Base-by-base conservation (phyloP, 1,284 basidiomycete genomes). In the Tilletia indica region DNA sequence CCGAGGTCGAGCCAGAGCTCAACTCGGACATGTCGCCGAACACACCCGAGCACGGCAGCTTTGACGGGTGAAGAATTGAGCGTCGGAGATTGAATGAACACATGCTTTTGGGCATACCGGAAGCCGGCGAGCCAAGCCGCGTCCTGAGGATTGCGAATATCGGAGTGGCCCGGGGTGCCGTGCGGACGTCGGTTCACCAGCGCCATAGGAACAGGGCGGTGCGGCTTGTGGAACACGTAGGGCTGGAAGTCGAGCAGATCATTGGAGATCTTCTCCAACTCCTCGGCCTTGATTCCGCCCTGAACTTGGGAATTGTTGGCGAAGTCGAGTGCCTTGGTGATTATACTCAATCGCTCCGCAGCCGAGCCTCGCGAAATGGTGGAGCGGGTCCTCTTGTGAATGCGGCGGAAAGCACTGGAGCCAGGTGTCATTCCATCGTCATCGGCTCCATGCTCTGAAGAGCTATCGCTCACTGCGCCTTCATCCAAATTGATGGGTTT, bases 91-190 rank as follows among this genome's bases (percentile, higher is more conserved):
- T 83, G 82, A 68, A 93, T 89, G 83, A 93, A 92, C n/a, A 92
- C 87, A 73, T 87, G 89, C 77, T 87, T 87, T 82, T 88, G 85
- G 14, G 91, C 91, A 75, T 90, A 89, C 67, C 89, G 86, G 80
- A 92, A 87, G 0, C 88, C 91, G 8, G 90, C 89, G 38, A 92
- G 87, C 91, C 91, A 92, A 2, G 91, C 91, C 0, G 89, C 88
- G 72, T 91, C 90, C 82, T 93, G 91, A 0, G 91, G 89, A 71
- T 89, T 89, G 39, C 87, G 84, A 42, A 89, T 87, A 77, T 90
- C 88, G 49, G 85, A 86, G 76, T 88, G 87, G 1, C 87, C 87
- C 0, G 87, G 87, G 83, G 86, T 88, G 72, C 90, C 90, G 77
- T 89, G 89, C 0, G 91, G 90, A 63, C 88, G 86, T 19, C 91